These are phyloP conservation scores for Comarum palustre DNA, from an alignment of 306 rosid genomes.

Conservation along the genomic window DNA sequence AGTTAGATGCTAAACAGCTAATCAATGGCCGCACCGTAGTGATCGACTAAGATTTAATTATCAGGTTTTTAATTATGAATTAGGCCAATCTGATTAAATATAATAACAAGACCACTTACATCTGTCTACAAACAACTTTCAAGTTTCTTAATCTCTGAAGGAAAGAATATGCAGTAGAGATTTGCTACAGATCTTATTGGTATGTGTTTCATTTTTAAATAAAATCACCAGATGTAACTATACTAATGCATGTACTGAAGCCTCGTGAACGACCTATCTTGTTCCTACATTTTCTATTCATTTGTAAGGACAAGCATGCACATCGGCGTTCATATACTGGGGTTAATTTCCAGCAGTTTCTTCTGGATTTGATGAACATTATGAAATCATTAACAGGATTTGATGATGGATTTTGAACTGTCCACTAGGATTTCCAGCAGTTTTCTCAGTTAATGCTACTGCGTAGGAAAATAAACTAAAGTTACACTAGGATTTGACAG, in stretches of 20 bases:
- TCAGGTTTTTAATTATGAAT: slow-evolving; percentile 6
- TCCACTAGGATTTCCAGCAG: too few species aligned
- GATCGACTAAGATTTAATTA: slow-evolving; percentile 26
- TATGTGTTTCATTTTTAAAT: not conserved
- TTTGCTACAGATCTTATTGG: not conserved
- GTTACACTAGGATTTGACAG: slow-evolving; percentile 15
- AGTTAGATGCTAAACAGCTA: slow-evolving; percentile 32
- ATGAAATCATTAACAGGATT: not conserved
- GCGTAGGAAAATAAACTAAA: not conserved
- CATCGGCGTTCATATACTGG: too few species aligned
- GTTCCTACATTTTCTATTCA: too few species aligned
- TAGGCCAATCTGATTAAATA: slow-evolving; percentile 41
- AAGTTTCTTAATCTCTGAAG: not conserved
- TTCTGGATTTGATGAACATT: not conserved
- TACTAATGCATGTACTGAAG: not conserved
- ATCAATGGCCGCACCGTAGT: slow-evolving; percentile 25
- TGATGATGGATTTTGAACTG: not conserved
- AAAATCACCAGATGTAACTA: not conserved
- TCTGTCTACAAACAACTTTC: slow-evolving; percentile 12
- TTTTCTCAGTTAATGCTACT: not conserved
- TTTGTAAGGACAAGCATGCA: too few species aligned
- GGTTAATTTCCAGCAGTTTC: not conserved
- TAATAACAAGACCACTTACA: slow-evolving; percentile 21
- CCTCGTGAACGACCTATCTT: too few species aligned
- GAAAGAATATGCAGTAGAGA: slow-evolving; percentile 15